Conservation (phyloP, 306 rosid genomes). For the Casuarina equisetifolia region DNA sequence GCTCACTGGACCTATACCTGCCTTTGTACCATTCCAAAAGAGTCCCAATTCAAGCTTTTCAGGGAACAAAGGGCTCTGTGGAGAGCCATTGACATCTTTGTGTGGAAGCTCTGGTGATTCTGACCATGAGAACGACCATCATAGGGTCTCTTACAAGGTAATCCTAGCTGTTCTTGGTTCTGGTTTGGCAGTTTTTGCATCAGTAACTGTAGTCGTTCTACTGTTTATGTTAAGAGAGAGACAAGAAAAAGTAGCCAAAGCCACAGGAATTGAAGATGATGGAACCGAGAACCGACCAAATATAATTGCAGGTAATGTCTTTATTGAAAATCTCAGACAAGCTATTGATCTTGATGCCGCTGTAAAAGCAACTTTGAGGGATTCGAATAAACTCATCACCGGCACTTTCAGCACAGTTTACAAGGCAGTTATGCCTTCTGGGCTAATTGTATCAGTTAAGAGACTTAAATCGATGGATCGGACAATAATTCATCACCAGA, state of each 20-base stretch:
- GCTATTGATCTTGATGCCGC: conserved; percentile 89
- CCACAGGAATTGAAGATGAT: conserved; percentile 63
- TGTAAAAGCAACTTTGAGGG: conserved; percentile 86
- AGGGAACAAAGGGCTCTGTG: conserved; percentile 89
- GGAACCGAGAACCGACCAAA: conserved; percentile 47
- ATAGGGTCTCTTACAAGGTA: conserved; percentile 88
- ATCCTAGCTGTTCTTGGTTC: conserved; percentile 87
- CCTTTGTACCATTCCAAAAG: conserved; percentile 87
- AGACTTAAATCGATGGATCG: conserved; percentile 92
- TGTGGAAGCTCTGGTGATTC: conserved; percentile 54
- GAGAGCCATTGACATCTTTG: conserved; percentile 70
- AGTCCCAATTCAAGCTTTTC: conserved; percentile 78
- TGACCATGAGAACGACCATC: conserved; percentile 57
- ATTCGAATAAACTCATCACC: conserved; percentile 74
- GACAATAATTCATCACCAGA: conserved; percentile 93
- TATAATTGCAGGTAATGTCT: conserved; percentile 77
- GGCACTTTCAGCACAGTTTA: conserved; percentile 96
- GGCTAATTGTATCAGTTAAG: conserved; percentile 78
- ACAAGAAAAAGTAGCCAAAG: conserved; percentile 80
- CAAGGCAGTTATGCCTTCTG: conserved; percentile 96
- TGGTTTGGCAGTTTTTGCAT: conserved; percentile 78
- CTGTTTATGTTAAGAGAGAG: conserved; percentile 89
- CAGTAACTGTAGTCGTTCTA: conserved; percentile 80
- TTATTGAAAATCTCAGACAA: conserved; percentile 81
- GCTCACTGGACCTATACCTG: conserved; percentile 74